phyloP scores from a whole-genome alignment of 495 filamentous ascomycete species.

The Cercophora samala region DNA sequence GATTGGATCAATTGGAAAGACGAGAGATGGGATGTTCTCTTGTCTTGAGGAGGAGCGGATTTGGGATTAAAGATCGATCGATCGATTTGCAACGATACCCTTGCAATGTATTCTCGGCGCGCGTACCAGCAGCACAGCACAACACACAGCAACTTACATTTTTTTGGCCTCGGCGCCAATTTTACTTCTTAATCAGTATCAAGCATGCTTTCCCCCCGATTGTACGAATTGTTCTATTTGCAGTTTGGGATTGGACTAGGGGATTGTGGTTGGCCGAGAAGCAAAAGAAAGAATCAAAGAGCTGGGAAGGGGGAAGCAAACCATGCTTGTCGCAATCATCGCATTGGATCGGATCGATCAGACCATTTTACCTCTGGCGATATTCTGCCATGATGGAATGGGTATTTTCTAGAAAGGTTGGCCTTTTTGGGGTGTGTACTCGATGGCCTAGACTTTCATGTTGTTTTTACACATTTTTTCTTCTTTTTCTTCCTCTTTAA shows the following conservation, averaged over 20 bases:
- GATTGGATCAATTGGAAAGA: slow-evolving; percentile 14
- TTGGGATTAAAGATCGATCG: slow-evolving; percentile 14
- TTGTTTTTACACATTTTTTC: too few relatives aligned
- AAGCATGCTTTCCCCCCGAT: neutral
- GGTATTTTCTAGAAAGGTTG: too few relatives aligned
- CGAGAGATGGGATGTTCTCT: neutral
- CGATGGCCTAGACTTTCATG: too few relatives aligned
- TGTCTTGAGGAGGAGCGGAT: neutral
- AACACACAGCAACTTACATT: slow-evolving; percentile 2
- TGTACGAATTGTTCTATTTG: neutral
- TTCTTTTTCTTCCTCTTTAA: too few relatives aligned
- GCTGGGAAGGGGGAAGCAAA: neutral
- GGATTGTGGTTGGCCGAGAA: neutral
- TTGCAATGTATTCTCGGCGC: slow-evolving; percentile 5
- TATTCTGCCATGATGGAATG: neutral
- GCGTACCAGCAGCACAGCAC: slow-evolving; percentile 10
- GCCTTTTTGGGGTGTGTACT: too few relatives aligned
- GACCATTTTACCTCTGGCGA: neutral
- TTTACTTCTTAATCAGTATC: neutral
- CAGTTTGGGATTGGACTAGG: neutral
- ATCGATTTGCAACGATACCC: slow-evolving; percentile 22
- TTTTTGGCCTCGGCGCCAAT: neutral
- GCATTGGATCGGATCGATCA: neutral
- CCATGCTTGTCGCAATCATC: neutral
- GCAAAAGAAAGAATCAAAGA: neutral